Conservation (phyloP, 1,139 yeast species). For the Suhomyces atakaporum region DNA sequence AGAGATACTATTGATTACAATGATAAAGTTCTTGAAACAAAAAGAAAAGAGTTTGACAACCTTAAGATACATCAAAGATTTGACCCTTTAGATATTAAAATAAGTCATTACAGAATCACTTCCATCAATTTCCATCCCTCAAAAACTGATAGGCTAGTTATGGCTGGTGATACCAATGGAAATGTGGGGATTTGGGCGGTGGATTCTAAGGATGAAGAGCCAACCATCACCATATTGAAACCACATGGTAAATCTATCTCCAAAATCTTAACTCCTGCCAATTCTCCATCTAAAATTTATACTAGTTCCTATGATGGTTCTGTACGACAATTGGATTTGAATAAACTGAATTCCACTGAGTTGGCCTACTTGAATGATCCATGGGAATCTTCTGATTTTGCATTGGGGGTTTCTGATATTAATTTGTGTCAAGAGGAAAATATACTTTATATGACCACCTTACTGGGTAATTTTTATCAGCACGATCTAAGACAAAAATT, state of each 20-base stretch:
- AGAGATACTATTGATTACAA: slow-evolving; percentile 30
- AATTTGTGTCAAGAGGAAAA: slow-evolving; percentile 51
- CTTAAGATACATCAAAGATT: slow-evolving; percentile 55
- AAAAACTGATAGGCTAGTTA: slow-evolving; percentile 56
- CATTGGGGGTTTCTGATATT: slow-evolving; percentile 65
- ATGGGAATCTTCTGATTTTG: slow-evolving; percentile 34
- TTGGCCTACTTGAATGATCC: slow-evolving; percentile 55
- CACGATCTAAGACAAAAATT: slow-evolving; percentile 63
- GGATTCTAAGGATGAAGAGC: slow-evolving; percentile 43
- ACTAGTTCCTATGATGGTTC: slow-evolving; percentile 89
- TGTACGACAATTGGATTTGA: slow-evolving; percentile 68
- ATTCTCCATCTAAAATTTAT: slow-evolving; percentile 55
- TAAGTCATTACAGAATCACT: slow-evolving; percentile 74
- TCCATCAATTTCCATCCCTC: slow-evolving; percentile 78
- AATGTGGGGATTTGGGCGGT: slow-evolving; percentile 90
- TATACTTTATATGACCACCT: slow-evolving; percentile 68
- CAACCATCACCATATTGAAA: slow-evolving; percentile 59
- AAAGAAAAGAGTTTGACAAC: slow-evolving; percentile 54
- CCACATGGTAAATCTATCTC: slow-evolving; percentile 79
- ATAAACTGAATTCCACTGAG: slow-evolving; percentile 60
- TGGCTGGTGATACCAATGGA: slow-evolving; percentile 89
- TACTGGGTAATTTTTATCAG: slow-evolving; percentile 73
- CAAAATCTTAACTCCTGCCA: slow-evolving; percentile 55
- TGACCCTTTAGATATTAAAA: slow-evolving; percentile 69
- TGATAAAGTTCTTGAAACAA: slow-evolving; percentile 42